phyloP scores from a whole-genome alignment of 441 rosid genomes.

The Theobroma grandiflorum region DNA sequence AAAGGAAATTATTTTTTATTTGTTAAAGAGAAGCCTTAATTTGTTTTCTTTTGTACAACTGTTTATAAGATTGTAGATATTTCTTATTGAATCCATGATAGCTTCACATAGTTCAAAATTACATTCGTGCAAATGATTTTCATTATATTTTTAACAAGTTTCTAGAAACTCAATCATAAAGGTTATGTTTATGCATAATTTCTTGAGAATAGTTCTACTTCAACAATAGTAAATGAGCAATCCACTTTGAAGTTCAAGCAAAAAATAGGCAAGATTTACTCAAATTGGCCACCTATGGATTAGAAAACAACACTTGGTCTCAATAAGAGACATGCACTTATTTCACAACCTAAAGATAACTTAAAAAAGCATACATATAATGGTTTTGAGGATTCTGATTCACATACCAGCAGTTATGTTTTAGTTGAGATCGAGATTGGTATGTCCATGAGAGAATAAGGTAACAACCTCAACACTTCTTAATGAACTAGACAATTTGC shows the following conservation, averaged over 20 bases:
- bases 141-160: neutral
- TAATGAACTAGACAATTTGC: too few species aligned
- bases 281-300: slow-evolving; percentile 77
- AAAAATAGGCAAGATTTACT: slow-evolving; percentile 50
- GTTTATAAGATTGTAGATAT: neutral
- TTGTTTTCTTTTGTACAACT: neutral
- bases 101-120: neutral
- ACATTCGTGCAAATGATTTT: neutral
- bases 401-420: slow-evolving; percentile 30
- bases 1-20: neutral
- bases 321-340: slow-evolving; percentile 40
- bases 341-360: slow-evolving; percentile 32
- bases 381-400: slow-evolving; percentile 31
- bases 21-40: neutral
- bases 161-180: too few species aligned
- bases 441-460: slow-evolving; percentile 49
- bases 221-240: slow-evolving; percentile 34
- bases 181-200: slow-evolving; percentile 6
- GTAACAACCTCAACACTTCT: slow-evolving; percentile 22
- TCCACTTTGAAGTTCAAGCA: slow-evolving; percentile 44
- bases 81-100: neutral
- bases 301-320: slow-evolving; percentile 74
- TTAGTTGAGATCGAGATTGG: slow-evolving; percentile 41
- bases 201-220: slow-evolving; percentile 24
- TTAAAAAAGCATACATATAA: slow-evolving; percentile 36